Evolutionary conservation across 1,284 basidiomycete genomes (phyloP), one percentile per base, ranked within the genome.

Genomic region (Pyrrhoderma noxium): DNA sequence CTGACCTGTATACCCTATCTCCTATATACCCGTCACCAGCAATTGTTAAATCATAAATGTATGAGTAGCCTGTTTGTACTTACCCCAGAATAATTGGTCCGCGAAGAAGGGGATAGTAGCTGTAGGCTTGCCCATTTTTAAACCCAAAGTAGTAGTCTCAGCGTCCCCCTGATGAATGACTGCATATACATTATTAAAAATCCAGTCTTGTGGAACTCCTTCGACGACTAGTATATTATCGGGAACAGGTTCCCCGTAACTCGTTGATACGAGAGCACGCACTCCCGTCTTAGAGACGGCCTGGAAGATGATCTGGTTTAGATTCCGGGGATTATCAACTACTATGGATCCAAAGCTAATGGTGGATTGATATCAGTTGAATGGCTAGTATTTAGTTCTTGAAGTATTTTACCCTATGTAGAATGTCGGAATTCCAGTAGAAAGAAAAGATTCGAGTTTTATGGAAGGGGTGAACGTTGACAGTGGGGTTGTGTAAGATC

Each of bases 151-250:
- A 2, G 79, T 78, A 0, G 81, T 85, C 0, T 82, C 83, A 2
- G 82, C 82, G 2, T 81, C 82, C 3, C 82, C 83, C 58, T 85
- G 82, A 60, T 85, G 82, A n/a, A 81, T 79, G 0, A 85, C 81
- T 0, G 80, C 80, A 16, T 75, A 65, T 0, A 85, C 80, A 8
- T 79, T 65, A 31, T 75, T 74, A 58, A 85, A 86, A 2, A 87
- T 67, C 83, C 83, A 87, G 62, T 85, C 82, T 5, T 31, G 82
- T 0, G 82, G 81, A 1, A 85, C 72, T 53, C 77, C 77, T 9
- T 73, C 78, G 11, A 84, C 68, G 36, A 82, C 77, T 63, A 80
- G 80, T 11, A 85, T 68, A 54, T 77, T 70, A 0, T 72, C 59
- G 2, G 78, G 74, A 9, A 79, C 64, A 8, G 65, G 61, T 0